phyloP scores from a whole-genome alignment of 495 filamentous ascomycete genomes.

The Aspergillus saccharolyticus region DNA sequence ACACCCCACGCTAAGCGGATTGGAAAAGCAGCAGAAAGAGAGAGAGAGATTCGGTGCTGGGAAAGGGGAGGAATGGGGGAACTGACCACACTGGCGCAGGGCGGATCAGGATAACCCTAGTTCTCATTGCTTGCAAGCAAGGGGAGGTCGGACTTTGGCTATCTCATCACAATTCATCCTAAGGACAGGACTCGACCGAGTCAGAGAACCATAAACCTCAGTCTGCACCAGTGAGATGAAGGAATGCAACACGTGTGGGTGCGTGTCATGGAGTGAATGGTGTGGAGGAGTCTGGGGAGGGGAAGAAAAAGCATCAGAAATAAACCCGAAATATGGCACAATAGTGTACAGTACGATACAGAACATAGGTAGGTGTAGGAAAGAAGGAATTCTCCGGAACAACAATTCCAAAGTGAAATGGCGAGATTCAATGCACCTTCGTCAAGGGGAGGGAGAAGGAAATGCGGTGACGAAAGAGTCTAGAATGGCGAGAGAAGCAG shows the following conservation, averaged over 20 bases:
- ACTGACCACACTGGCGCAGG: neutral
- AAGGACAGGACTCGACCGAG: neutral
- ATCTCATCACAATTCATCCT: neutral
- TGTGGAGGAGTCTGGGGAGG: constrained; percentile 3
- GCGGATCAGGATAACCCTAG: neutral
- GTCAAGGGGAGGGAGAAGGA: constrained; percentile 5
- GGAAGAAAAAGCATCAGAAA: constrained; percentile 1
- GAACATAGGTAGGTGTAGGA: neutral
- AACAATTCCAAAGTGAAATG: constrained; percentile 3
- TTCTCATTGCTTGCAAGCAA: neutral
- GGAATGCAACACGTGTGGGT: constrained; percentile 20
- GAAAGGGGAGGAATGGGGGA: constrained; percentile 3
- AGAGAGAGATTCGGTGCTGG: constrained; percentile 9
- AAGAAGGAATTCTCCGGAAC: constrained; percentile 1
- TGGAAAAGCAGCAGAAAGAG: neutral
- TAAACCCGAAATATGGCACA: constrained; percentile 12
- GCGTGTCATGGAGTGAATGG: neutral
- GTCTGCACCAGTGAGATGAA: neutral
- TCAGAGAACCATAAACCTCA: neutral
- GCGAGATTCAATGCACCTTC: neutral
- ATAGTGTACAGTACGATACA: constrained; percentile 9
- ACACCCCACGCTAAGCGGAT: constrained; percentile 25
- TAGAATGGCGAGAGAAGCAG: constrained; percentile 1
- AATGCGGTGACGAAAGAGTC: constrained; percentile 6
- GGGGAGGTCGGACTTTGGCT: constrained; percentile 1